These are phyloP conservation scores for Hortaea sp. DNA, from an alignment of 2,329 filamentous ascomycete genomes.

Conservation along the genomic window DNA sequence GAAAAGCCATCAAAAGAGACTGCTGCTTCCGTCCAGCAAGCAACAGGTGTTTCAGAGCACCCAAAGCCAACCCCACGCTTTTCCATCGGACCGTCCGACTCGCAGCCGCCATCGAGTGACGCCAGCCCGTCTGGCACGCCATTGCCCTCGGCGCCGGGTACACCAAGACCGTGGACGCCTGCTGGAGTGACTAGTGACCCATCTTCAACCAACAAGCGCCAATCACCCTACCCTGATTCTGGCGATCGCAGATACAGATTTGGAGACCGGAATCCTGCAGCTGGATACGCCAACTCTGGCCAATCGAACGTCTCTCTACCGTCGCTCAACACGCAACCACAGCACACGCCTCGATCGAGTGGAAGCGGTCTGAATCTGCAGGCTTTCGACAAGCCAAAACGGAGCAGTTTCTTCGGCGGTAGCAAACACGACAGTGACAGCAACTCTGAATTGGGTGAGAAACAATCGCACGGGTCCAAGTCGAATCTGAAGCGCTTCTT, in stretches of 20 bases:
- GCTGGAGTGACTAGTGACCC: constrained; percentile 46
- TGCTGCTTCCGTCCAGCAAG: constrained; percentile 18
- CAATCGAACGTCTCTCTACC: constrained; percentile 15
- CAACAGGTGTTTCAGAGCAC: constrained; percentile 30
- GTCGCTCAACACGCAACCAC: constrained; percentile 25
- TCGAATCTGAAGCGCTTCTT: constrained; percentile 95
- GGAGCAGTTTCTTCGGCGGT: constrained; percentile 44
- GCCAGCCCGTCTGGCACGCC: constrained; percentile 53
- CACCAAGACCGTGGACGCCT: constrained; percentile 52
- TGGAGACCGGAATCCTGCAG: constrained; percentile 59
- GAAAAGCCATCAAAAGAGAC: constrained; percentile 29
- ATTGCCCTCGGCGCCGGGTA: constrained; percentile 39
- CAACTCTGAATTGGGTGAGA: constrained; percentile 26
- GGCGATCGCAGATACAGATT: constrained; percentile 67
- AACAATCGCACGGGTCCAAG: constrained; percentile 52
- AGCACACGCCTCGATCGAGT: neutral
- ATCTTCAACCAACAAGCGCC: constrained; percentile 72
- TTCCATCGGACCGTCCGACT: constrained; percentile 48
- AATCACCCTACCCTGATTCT: constrained; percentile 47
- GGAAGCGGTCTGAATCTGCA: constrained; percentile 4
- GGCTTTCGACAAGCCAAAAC: constrained; percentile 35
- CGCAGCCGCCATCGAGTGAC: constrained; percentile 44
- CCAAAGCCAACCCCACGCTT: constrained; percentile 45
- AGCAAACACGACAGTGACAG: constrained; percentile 44
- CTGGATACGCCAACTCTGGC: constrained; percentile 34